Evolutionary conservation across 805 yeast genomes (phyloP).

Genomic region (Lipomyces sp.): DNA sequence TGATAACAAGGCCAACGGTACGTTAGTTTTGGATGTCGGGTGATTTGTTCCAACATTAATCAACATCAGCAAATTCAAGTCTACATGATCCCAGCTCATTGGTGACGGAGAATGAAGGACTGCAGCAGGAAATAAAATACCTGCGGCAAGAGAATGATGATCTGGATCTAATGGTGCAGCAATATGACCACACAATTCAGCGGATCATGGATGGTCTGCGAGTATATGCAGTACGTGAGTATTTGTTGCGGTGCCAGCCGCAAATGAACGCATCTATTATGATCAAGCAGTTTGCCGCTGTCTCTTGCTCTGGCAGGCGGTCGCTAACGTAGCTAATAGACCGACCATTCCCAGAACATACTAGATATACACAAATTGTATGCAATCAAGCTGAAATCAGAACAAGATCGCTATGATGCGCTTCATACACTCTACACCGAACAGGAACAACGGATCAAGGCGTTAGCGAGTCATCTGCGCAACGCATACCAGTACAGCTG

Average conservation of each 20-base stretch:
- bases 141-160: conserved; percentile 30
- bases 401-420: conserved; percentile 20
- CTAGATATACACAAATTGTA: conserved; percentile 27
- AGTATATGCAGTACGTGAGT: conserved; percentile 24
- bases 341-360: conserved; percentile 6
- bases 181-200: conserved; percentile 30
- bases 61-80: not conserved
- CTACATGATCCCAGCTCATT: conserved; percentile 4
- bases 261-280: not conserved
- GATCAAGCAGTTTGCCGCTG: not conserved
- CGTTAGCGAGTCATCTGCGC: conserved; percentile 21
- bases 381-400: conserved; percentile 17
- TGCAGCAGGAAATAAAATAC: conserved; percentile 18
- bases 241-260: not conserved
- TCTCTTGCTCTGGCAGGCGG: not conserved
- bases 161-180: conserved; percentile 31
- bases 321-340: not conserved
- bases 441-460: conserved; percentile 23
- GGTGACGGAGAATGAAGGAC: conserved; percentile 22
- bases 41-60: not conserved
- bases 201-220: conserved; percentile 32
- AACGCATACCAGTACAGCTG: conserved; percentile 15
- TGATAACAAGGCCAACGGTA: not conserved
- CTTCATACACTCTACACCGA: conserved; percentile 17
- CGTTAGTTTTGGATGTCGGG: not conserved